Conservation (phyloP, 78 protist genomes). For the Blattamonas nauphoetae region DNA sequence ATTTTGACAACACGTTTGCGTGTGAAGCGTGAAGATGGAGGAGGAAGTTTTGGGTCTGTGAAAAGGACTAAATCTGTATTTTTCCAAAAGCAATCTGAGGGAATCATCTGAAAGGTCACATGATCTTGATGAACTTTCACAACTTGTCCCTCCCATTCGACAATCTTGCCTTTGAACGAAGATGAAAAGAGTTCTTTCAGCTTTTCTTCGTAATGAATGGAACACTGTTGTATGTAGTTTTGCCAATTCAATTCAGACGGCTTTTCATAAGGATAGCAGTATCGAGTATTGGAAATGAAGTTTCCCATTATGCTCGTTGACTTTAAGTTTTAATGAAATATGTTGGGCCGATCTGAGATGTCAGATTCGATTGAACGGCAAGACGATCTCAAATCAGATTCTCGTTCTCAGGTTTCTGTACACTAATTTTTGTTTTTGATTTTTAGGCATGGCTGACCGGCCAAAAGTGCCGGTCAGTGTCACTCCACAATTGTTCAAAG, state of each 20-base stretch:
- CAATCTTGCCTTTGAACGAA: not conserved
- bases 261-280: not conserved
- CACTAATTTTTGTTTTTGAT: no score
- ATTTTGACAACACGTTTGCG: no score
- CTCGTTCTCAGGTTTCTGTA: no score
- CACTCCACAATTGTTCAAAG: no score
- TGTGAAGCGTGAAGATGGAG: no score
- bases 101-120: not conserved
- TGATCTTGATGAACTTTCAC: not conserved
- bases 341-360: no score
- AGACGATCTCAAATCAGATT: no score
- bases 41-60: no score
- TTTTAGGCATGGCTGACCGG: no score
- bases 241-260: not conserved
- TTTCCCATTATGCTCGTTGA: not conserved
- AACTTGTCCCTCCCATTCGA: not conserved
- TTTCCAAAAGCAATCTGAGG: not conserved
- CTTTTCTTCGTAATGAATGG: not conserved
- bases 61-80: no score
- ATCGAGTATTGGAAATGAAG: not conserved
- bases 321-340: not conserved
- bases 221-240: not conserved
- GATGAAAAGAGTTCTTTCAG: not conserved
- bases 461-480: no score
- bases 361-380: no score